These are phyloP conservation scores for Sclerotinia glacialis DNA, from an alignment of 2,329 filamentous ascomycete genomes.

Conservation along the genomic window DNA sequence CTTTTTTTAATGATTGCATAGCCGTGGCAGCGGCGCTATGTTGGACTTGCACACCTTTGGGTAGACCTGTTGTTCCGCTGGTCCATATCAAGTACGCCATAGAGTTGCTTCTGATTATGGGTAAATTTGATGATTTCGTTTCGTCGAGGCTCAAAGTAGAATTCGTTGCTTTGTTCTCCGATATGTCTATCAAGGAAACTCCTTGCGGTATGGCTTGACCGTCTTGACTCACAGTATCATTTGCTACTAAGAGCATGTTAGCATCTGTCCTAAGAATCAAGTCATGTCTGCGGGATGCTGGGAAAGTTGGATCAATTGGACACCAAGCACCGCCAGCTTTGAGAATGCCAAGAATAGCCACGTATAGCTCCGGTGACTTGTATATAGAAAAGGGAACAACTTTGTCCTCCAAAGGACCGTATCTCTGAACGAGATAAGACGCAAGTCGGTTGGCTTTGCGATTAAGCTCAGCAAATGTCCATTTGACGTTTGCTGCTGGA, in stretches of 20 bases:
- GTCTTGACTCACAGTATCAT: constrained; percentile 3
- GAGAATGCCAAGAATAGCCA: constrained; percentile 39
- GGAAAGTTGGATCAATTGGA: constrained; percentile 39
- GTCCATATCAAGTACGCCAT: constrained; percentile 31
- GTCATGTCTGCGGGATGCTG: constrained; percentile 2
- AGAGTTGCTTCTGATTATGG: not conserved
- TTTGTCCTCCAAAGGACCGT: constrained; percentile 10
- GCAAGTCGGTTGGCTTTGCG: constrained; percentile 5
- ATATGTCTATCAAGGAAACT: constrained; percentile 2
- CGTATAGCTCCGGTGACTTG: constrained; percentile 37
- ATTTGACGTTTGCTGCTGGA: not conserved
- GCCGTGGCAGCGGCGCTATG: constrained; percentile 22
- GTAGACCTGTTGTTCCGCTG: constrained; percentile 25
- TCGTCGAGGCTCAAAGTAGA: not conserved
- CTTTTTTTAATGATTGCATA: not conserved
- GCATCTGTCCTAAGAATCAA: constrained; percentile 16
- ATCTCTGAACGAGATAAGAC: constrained; percentile 9
- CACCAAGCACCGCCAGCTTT: constrained; percentile 41
- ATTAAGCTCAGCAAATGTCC: constrained; percentile 14
- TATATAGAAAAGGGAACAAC: constrained; percentile 23
- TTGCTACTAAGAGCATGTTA: not conserved
- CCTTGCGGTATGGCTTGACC: not conserved
- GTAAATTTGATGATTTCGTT: not conserved
- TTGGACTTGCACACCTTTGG: constrained; percentile 29
- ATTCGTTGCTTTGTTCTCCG: not conserved